phyloP scores from a whole-genome alignment of 441 rosid species.

The Monsonia emarginata region DNA sequence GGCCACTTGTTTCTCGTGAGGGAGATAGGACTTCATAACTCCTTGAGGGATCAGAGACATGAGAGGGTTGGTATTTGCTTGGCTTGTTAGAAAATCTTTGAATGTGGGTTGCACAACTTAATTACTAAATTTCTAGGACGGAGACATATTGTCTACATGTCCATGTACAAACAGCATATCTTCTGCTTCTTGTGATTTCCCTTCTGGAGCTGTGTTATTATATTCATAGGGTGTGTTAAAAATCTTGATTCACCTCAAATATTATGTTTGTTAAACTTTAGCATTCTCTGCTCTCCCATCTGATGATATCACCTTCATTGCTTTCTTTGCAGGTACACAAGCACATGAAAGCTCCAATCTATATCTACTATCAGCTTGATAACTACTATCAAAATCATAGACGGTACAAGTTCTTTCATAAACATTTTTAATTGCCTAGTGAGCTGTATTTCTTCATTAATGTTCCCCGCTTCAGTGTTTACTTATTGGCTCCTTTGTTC shows the following conservation, averaged over 20 bases:
- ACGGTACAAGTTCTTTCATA: constrained; percentile 36
- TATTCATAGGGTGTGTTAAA: background rate
- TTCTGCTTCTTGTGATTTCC: background rate
- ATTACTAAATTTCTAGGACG: background rate
- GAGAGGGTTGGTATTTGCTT: background rate
- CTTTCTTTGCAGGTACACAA: constrained; percentile 46
- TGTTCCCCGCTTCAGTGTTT: background rate
- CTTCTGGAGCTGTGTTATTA: background rate
- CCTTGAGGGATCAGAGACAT: background rate
- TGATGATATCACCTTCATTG: constrained; percentile 10
- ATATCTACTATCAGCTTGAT: constrained; percentile 77
- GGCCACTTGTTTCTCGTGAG: background rate
- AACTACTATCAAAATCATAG: constrained; percentile 85
- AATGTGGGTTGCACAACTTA: background rate
- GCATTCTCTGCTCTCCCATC: background rate
- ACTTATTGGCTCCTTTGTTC: too few relatives aligned
- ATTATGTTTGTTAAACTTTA: background rate
- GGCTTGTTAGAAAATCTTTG: background rate
- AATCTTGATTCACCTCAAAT: constrained; percentile 1
- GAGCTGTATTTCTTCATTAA: background rate
- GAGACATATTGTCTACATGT: background rate
- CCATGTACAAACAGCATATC: background rate
- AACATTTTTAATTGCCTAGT: constrained; percentile 1
- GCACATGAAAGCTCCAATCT: constrained; percentile 78
- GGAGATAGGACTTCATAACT: background rate